Conservation (phyloP, 2,329 filamentous ascomycete species). For the Aureobasidium sp. region DNA sequence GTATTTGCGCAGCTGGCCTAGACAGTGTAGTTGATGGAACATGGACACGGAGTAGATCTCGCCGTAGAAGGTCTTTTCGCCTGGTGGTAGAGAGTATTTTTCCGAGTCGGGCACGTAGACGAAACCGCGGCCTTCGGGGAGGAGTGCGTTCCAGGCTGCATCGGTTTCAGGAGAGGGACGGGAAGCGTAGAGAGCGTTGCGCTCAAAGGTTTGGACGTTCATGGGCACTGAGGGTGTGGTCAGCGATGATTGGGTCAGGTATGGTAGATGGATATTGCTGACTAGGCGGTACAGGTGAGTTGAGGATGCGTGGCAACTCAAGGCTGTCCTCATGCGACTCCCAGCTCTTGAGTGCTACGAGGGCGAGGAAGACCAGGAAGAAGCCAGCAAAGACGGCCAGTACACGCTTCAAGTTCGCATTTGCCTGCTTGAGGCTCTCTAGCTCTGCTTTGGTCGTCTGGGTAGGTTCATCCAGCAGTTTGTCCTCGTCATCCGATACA, state of each 20-base stretch:
- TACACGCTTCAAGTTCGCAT: background rate
- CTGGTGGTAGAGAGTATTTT: constrained; percentile 20
- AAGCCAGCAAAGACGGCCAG: background rate
- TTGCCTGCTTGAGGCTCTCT: background rate
- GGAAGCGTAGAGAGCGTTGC: constrained; percentile 19
- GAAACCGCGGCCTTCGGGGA: constrained; percentile 26
- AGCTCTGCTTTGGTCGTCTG: background rate
- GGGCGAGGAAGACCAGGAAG: background rate
- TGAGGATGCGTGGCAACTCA: background rate
- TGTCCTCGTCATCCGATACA: constrained; percentile 7
- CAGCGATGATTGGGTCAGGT: background rate
- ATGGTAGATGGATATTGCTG: background rate
- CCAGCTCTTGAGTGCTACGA: constrained; percentile 4
- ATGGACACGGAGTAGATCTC: constrained; percentile 27
- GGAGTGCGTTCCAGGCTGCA: constrained; percentile 21
- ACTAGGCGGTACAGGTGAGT: background rate
- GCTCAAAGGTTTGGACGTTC: constrained; percentile 19
- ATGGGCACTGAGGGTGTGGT: constrained; percentile 14
- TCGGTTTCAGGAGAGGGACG: constrained; percentile 19
- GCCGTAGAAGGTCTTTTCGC: constrained; percentile 19
- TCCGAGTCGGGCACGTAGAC: constrained; percentile 21
- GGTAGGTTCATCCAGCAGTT: background rate
- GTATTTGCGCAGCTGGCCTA: constrained; percentile 23
- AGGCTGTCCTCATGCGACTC: background rate
- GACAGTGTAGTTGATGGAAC: constrained; percentile 29